Conservation (phyloP, 106 monocot genomes). For the Dactylorhiza incarnata region DNA sequence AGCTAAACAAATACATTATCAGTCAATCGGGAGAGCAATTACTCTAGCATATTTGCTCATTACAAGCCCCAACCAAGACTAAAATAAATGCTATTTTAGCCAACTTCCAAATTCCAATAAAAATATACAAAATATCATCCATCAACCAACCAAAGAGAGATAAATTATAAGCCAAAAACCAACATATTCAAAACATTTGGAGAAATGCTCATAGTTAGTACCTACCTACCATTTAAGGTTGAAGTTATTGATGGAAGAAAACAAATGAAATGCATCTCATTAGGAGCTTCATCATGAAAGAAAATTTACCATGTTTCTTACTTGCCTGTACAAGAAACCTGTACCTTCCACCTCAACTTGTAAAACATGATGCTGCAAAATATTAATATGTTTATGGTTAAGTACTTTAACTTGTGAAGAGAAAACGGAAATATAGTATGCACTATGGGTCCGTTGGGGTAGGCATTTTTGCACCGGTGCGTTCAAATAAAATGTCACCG, state of each 20-base stretch:
- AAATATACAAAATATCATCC: background rate
- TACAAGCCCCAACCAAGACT: no score
- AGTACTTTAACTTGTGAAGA: background rate
- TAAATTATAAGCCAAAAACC: background rate
- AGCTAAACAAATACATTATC: no score
- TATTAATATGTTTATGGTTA: background rate
- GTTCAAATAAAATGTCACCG: no score
- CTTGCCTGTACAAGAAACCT: constrained; percentile 82
- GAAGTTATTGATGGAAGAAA: background rate
- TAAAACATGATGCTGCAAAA: constrained; percentile 43
- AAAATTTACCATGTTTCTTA: constrained; percentile 75
- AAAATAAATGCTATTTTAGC: no score
- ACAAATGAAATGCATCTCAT: background rate
- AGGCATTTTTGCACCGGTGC: no score
- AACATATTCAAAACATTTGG: background rate
- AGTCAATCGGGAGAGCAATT: no score
- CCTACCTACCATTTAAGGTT: background rate
- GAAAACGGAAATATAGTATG: background rate
- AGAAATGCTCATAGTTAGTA: background rate
- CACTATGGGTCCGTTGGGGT: background rate
- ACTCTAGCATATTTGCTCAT: no score
- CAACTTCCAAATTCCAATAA: background rate
- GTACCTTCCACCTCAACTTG: constrained; percentile 82
- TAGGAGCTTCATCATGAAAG: background rate
- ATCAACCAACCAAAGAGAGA: background rate